Conservation (phyloP, 192 early-diverging fungal species). For the Kickxella alabastrina region DNA sequence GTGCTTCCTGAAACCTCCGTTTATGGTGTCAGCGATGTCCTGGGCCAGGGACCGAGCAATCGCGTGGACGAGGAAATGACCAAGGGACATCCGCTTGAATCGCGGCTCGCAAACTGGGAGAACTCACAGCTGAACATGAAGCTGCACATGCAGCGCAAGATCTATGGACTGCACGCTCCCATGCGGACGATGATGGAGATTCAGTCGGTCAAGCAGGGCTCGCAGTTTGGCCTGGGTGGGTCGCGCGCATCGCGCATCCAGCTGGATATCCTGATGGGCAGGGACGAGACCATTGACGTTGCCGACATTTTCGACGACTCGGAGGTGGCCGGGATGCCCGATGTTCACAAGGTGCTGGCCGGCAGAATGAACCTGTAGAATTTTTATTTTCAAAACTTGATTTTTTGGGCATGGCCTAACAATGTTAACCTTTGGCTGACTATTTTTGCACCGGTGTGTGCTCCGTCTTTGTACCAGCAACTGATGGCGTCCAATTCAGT, state of each 20-base stretch:
- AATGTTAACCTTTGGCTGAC: too few relatives aligned
- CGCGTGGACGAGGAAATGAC: conserved; percentile 27
- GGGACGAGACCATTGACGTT: conserved; percentile 84
- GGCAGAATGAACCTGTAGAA: conserved; percentile 14
- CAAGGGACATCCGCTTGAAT: conserved; percentile 74
- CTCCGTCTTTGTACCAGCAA: too few relatives aligned
- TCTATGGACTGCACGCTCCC: conserved; percentile 89
- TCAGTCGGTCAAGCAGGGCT: conserved; percentile 47
- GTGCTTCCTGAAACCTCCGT: conserved; percentile 26
- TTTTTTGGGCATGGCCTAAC: too few relatives aligned
- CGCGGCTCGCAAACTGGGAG: conserved; percentile 73
- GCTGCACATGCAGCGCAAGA: conserved; percentile 71
- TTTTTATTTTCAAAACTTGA: not conserved
- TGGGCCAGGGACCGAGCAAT: conserved; percentile 24
- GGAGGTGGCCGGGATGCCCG: conserved; percentile 6
- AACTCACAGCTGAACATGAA: conserved; percentile 78
- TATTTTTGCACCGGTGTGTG: too few relatives aligned
- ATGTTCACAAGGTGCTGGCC: conserved; percentile 31
- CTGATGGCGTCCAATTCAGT: too few relatives aligned
- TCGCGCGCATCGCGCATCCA: conserved; percentile 48
- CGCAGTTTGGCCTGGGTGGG: conserved; percentile 10
- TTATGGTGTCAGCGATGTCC: conserved; percentile 17
- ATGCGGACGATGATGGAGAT: conserved; percentile 91
- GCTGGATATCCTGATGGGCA: conserved; percentile 82
- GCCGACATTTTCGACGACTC: conserved; percentile 80